Evolutionary conservation across 805 yeast genomes (phyloP).

Genomic region (Candida incommunis): DNA sequence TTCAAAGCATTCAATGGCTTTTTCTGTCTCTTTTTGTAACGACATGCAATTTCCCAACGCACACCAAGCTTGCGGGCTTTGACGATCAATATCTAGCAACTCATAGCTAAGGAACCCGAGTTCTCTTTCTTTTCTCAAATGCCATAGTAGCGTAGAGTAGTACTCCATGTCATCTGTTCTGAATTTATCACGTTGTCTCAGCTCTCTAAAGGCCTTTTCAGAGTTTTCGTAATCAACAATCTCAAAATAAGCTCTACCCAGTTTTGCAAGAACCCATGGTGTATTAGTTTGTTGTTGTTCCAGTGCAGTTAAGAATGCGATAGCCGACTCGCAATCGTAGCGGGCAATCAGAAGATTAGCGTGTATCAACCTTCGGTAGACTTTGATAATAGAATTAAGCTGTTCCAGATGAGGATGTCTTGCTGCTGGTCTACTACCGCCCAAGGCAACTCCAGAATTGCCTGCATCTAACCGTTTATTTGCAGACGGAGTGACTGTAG

Average conservation of each 20-base stretch:
- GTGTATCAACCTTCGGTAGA: background rate
- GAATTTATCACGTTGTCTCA: constrained; percentile 61
- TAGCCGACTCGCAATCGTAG: constrained; percentile 71
- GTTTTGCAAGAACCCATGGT: constrained; percentile 73
- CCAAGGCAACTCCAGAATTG: background rate
- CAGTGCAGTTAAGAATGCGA: constrained; percentile 48
- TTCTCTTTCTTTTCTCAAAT: constrained; percentile 65
- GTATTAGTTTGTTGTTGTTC: constrained; percentile 51
- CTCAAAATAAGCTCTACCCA: constrained; percentile 77
- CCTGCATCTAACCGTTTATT: background rate
- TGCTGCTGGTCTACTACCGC: background rate
- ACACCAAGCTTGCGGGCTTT: constrained; percentile 83
- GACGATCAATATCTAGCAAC: constrained; percentile 45
- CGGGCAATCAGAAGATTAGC: constrained; percentile 10
- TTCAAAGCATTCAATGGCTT: constrained; percentile 76
- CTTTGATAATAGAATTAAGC: background rate
- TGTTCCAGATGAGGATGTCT: background rate
- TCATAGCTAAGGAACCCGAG: constrained; percentile 77
- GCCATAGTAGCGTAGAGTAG: constrained; percentile 87
- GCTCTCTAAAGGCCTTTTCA: constrained; percentile 42
- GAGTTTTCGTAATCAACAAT: constrained; percentile 73
- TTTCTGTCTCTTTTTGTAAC: constrained; percentile 69
- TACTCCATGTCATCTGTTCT: constrained; percentile 81
- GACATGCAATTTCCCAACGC: constrained; percentile 82
- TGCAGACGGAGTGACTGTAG: background rate